These are phyloP conservation scores for Gossypium thurberi DNA, from an alignment of 345 rosid genomes.

Conservation along the genomic window DNA sequence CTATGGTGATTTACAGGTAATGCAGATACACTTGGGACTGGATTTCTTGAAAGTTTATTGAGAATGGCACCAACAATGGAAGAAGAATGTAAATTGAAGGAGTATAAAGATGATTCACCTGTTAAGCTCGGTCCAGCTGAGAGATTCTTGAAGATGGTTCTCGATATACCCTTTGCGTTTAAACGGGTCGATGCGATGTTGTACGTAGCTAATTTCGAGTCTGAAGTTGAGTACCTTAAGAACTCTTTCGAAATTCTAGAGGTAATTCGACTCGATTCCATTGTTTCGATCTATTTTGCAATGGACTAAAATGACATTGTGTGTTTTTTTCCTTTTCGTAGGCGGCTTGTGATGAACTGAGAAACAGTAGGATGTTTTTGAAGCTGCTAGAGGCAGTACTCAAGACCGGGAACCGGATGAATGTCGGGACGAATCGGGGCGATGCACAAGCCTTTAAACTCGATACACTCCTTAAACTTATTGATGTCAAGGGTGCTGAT, in stretches of 20 bases:
- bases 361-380: slow-evolving; percentile 82
- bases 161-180: slow-evolving; percentile 90
- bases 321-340: slow-evolving; percentile 21
- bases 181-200: slow-evolving; percentile 82
- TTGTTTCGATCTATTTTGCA: background rate
- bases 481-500: slow-evolving; percentile 89
- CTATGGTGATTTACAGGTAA: slow-evolving; percentile 46
- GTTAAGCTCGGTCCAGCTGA: slow-evolving; percentile 82
- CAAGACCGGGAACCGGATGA: slow-evolving; percentile 98
- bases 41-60: slow-evolving; percentile 82
- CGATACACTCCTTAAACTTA: slow-evolving; percentile 91
- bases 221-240: slow-evolving; percentile 80
- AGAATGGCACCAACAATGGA: slow-evolving; percentile 96
- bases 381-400: slow-evolving; percentile 93
- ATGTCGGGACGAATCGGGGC: slow-evolving; percentile 94
- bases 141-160: slow-evolving; percentile 76
- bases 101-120: slow-evolving; percentile 66
- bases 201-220: slow-evolving; percentile 77
- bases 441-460: slow-evolving; percentile 98
- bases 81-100: slow-evolving; percentile 83
- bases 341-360: slow-evolving; percentile 93
- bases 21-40: slow-evolving; percentile 80
- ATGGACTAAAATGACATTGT: too few relatives aligned
- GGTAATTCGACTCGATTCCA: slow-evolving; percentile 33
- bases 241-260: slow-evolving; percentile 79